Percentiles rank a stretch among this genome's conserved stretches.
Conservation (phyloP, 2,329 filamentous ascomycete species). For the Fusarium equiseti region DNA sequence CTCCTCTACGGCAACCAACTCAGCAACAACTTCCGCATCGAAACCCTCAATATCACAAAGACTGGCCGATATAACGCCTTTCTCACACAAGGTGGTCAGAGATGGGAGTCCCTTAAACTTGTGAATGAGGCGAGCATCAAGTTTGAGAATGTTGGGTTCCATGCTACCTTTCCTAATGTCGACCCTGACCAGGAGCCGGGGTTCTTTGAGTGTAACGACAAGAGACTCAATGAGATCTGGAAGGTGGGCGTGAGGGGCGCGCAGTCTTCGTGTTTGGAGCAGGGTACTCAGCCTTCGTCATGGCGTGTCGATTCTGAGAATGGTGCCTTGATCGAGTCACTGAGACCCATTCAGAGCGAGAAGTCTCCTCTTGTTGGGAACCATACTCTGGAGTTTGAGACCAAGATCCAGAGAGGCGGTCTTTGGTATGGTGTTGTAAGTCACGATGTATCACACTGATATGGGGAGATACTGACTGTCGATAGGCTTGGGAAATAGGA, state of each 20-base stretch:
- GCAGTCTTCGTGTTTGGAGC: not conserved
- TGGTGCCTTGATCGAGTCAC: not conserved
- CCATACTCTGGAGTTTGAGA: slow-evolving; percentile 16
- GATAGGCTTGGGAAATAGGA: not conserved
- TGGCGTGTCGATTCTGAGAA: slow-evolving; percentile 2
- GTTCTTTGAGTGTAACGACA: slow-evolving; percentile 5
- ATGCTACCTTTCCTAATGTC: not conserved
- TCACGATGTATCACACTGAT: accelerated
- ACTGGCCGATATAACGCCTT: slow-evolving; percentile 5
- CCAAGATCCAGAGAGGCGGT: slow-evolving; percentile 4
- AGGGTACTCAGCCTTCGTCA: not conserved
- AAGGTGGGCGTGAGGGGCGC: not conserved
- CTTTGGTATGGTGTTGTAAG: slow-evolving; percentile 14
- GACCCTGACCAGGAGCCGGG: slow-evolving; percentile 1
- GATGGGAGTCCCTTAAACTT: slow-evolving; percentile 7
- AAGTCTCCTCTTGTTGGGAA: not conserved
- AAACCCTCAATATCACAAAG: slow-evolving; percentile 15
- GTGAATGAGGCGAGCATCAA: not conserved
- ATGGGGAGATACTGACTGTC: not conserved
- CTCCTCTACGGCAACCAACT: slow-evolving; percentile 10
- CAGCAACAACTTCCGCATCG: slow-evolving; percentile 9
- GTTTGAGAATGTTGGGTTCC: not conserved
- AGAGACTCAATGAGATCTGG: slow-evolving; percentile 14
- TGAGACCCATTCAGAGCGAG: slow-evolving; percentile 13
- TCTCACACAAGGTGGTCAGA: slow-evolving; percentile 10